These are phyloP conservation scores for Boletus vermiculosoides DNA, from an alignment of 768 basidiomycete genomes.

Conservation along the genomic window DNA sequence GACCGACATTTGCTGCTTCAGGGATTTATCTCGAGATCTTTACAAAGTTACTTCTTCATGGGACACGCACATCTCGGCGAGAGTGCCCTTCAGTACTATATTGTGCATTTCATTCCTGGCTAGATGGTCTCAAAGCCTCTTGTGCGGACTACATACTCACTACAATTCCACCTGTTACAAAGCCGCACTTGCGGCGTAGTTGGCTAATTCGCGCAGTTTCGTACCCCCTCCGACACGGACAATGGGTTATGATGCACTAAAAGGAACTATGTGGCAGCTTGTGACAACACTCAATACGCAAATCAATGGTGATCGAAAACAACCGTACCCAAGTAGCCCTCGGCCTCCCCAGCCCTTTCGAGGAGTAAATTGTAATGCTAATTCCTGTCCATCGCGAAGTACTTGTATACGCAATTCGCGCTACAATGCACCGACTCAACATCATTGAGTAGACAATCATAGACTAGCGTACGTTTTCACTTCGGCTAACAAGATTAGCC, in stretches of 20 bases:
- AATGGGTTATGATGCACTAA: slow-evolving; percentile 22
- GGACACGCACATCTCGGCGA: background rate
- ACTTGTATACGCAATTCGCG: slow-evolving; percentile 57
- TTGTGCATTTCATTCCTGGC: background rate
- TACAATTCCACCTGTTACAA: background rate
- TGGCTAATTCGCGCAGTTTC: background rate
- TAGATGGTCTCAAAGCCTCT: background rate
- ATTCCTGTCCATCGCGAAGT: slow-evolving; percentile 45
- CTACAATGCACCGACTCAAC: slow-evolving; percentile 36
- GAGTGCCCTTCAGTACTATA: too few species aligned
- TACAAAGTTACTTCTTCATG: background rate
- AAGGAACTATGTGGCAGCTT: slow-evolving; percentile 66
- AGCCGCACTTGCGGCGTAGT: background rate
- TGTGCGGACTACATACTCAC: background rate
- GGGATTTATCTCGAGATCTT: background rate
- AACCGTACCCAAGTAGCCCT: slow-evolving; percentile 73
- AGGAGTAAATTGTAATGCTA: slow-evolving; percentile 62
- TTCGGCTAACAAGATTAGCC: slow-evolving; percentile 67
- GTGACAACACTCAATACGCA: slow-evolving; percentile 1
- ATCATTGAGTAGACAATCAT: background rate
- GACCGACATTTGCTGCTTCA: too few species aligned
- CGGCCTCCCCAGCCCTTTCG: slow-evolving; percentile 83
- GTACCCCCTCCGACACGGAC: background rate
- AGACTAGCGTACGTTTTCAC: slow-evolving; percentile 65
- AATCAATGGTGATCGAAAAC: background rate